Conservation (phyloP, 2,329 filamentous ascomycete genomes). For the Trichoderma lentiforme region DNA sequence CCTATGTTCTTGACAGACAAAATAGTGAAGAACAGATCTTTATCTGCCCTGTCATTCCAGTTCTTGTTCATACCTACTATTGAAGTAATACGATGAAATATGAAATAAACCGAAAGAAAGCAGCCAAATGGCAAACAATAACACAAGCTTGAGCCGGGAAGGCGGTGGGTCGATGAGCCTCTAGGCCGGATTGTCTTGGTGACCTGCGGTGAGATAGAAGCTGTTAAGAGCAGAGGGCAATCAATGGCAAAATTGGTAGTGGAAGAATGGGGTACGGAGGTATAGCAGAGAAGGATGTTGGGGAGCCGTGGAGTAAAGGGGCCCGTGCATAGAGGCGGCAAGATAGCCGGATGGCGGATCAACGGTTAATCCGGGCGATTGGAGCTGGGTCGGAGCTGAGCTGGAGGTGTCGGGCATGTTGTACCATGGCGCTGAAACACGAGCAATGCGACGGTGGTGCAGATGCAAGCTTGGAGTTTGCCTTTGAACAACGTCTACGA, state of each 20-base stretch:
- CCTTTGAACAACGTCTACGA: not conserved
- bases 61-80: constrained; percentile 49
- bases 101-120: not conserved
- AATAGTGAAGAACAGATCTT: constrained; percentile 62
- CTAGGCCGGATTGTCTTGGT: constrained; percentile 12
- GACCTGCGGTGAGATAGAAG: constrained; percentile 23
- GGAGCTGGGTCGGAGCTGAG: not conserved
- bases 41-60: constrained; percentile 60
- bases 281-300: constrained; percentile 27
- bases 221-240: constrained; percentile 37
- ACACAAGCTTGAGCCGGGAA: constrained; percentile 9
- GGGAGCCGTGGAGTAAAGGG: constrained; percentile 23
- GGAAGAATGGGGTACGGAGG: constrained; percentile 29
- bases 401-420: not conserved
- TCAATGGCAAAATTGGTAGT: constrained; percentile 43
- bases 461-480: not conserved
- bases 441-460: not conserved
- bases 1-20: constrained; percentile 61
- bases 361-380: constrained; percentile 19
- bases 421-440: not conserved
- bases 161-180: constrained; percentile 12
- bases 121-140: not conserved
- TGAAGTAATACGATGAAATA: not conserved
- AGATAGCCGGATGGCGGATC: constrained; percentile 14
- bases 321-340: constrained; percentile 27